Percentiles rank a stretch among this genome's conserved stretches.
Evolutionary conservation across 305 asterid genomes (phyloP).

Genomic region (Fraxinus greggii): DNA sequence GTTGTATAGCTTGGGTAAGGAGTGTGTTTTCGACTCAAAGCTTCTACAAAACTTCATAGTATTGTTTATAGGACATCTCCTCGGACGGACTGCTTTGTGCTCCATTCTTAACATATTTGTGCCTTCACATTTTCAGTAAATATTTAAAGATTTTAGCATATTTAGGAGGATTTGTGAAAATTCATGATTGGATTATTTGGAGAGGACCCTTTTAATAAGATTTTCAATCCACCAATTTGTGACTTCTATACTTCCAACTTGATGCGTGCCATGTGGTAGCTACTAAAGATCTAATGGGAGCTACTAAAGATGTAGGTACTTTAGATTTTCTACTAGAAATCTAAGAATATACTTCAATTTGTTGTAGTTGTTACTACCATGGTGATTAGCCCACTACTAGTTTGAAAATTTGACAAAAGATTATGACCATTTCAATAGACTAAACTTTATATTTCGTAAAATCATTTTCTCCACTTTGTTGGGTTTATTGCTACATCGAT

Average conservation of each 20-base stretch:
- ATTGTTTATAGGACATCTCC: neutral
- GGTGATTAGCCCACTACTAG: neutral
- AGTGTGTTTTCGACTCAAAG: neutral
- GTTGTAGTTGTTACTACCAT: neutral
- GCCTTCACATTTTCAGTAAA: neutral
- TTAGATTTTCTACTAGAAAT: neutral
- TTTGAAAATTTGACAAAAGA: neutral
- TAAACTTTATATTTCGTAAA: conserved; percentile 5
- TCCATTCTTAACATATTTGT: neutral
- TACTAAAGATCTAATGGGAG: neutral
- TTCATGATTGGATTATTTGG: neutral
- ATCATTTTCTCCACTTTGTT: conserved; percentile 21
- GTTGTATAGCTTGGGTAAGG: neutral
- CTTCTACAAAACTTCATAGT: neutral
- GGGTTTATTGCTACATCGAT: conserved; percentile 2
- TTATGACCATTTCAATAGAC: neutral
- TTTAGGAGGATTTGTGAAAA: neutral
- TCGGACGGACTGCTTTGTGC: neutral
- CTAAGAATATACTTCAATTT: neutral
- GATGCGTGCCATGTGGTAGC: neutral
- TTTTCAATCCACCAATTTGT: neutral
- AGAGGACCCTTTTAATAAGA: neutral
- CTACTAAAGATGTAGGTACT: neutral
- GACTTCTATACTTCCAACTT: neutral
- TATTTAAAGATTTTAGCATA: neutral